A percentile compares a stretch with the other conserved stretches of the same genome.
phyloP scores from a whole-genome alignment of 495 filamentous ascomycete genomes.

The Pyronema omphalodes region DNA sequence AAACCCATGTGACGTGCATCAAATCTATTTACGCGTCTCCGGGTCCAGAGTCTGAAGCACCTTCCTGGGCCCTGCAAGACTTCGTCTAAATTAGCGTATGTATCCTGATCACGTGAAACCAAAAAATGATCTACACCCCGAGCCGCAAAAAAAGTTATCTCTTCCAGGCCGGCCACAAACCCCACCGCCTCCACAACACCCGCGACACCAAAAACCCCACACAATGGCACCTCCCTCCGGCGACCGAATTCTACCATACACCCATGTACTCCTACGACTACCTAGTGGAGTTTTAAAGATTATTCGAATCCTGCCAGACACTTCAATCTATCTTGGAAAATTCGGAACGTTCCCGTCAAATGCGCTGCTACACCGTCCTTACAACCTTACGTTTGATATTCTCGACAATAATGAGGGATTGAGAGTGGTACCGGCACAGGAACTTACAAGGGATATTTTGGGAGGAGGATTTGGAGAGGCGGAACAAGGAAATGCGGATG shows the following conservation, averaged over 20 bases:
- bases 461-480: slow-evolving; percentile 28
- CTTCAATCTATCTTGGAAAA: slow-evolving; percentile 64
- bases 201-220: no score
- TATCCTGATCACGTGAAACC: not conserved
- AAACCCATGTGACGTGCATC: no score
- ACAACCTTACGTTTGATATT: slow-evolving; percentile 78
- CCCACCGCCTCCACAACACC: slow-evolving; percentile 4
- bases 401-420: slow-evolving; percentile 47
- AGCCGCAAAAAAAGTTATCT: slow-evolving; percentile 4
- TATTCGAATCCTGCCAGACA: slow-evolving; percentile 18
- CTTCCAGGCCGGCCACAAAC: not conserved
- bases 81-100: no score
- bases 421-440: slow-evolving; percentile 59
- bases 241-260: slow-evolving; percentile 21
- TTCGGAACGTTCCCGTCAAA: slow-evolving; percentile 77
- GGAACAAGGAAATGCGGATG: slow-evolving; percentile 28
- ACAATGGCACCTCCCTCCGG: slow-evolving; percentile 9
- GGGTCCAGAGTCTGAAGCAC: no score
- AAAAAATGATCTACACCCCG: not conserved
- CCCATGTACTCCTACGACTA: slow-evolving; percentile 18
- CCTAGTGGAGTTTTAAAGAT: slow-evolving; percentile 19
- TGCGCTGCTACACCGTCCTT: slow-evolving; percentile 69
- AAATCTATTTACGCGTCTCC: no score
- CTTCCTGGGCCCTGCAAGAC: no score
- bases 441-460: slow-evolving; percentile 66